These are phyloP conservation scores for Olyra latifolia DNA, from an alignment of 176 grass and related monocot species.

Conservation along the genomic window DNA sequence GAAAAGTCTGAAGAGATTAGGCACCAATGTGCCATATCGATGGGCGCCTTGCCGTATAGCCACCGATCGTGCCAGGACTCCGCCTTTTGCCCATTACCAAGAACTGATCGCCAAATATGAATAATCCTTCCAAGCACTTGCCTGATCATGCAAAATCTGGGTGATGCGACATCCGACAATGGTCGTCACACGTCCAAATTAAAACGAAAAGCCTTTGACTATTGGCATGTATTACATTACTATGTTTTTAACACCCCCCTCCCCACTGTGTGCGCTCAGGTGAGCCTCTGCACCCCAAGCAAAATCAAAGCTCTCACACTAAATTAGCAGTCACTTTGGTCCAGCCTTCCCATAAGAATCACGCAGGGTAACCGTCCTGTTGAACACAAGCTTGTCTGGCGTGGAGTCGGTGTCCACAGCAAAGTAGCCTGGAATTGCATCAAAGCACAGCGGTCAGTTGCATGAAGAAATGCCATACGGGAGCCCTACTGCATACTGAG, in stretches of 20 bases:
- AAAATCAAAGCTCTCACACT: neutral
- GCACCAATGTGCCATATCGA: too few species aligned
- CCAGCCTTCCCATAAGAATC: slow-evolving; percentile 81
- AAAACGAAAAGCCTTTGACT: neutral
- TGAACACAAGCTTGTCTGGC: slow-evolving; percentile 69
- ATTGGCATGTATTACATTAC: neutral
- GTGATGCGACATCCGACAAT: neutral
- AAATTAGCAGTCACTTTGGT: slow-evolving; percentile 34
- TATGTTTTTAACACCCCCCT: neutral
- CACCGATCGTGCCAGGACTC: too few species aligned
- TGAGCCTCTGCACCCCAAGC: neutral
- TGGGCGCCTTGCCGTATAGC: too few species aligned
- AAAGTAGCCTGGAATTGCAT: slow-evolving; percentile 69
- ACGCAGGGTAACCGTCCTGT: slow-evolving; percentile 79
- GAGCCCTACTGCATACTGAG: neutral
- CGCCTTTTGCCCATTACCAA: too few species aligned
- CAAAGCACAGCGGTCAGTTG: neutral
- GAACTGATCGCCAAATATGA: neutral
- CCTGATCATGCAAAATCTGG: neutral
- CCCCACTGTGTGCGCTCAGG: neutral
- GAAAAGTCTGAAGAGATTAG: too few species aligned
- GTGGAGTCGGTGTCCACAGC: slow-evolving; percentile 73
- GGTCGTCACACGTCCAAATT: slow-evolving; percentile 12
- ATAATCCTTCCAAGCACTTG: neutral
- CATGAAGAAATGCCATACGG: neutral